Evolutionary conservation across 331 rosid species (phyloP), one percentile per base, ranked within the genome.

Genomic region (Quercus tomentella): DNA sequence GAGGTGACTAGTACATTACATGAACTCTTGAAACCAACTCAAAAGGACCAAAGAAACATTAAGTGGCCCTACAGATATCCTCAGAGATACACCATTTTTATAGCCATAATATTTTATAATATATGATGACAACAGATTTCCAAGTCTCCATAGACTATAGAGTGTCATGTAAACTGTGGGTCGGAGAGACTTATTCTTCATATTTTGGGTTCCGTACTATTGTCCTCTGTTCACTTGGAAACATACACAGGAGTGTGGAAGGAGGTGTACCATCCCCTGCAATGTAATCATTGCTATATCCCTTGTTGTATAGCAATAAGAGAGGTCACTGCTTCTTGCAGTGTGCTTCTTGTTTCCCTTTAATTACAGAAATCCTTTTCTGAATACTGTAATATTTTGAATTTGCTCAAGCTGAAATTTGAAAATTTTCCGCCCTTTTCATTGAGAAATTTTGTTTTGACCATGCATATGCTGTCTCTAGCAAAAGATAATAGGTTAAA

Each of bases 211-310:
- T 63, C 43, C 41, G 3, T 9, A 63, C 4, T 26, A 26, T 43
- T 76, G 45, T 56, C 23, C 56, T 30, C 60, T 57, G 14, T 56
- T 37, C 28, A 60, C 22, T 70, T 30, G 70, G 70, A 63, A 62
- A 5, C 70, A 28, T 25, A 35, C 41, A 28, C 30, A 9, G 43
- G 20, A 28, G n/a, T 26, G n/a, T 15, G 18, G 70, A 18, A 60
- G 66, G 33, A 63, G 70, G 70, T 63, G 30, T n/a, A 63, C 7
- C 21, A 12, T 78, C 70, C 52, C 65, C 54, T 67, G 70, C 54
- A 57, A 74, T 60, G 17, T 56, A 79, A 70, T 75, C 26, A 41
- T 69, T 58, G 49, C 74, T 31, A 66, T 70, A 56, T 71, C 70
- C 70, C 28, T 43, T 60, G 74, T 25, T 37, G 15, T 18, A 26